These are phyloP conservation scores for Ascomycota sp. DNA, from an alignment of 2,329 filamentous ascomycete species.

Conservation along the genomic window DNA sequence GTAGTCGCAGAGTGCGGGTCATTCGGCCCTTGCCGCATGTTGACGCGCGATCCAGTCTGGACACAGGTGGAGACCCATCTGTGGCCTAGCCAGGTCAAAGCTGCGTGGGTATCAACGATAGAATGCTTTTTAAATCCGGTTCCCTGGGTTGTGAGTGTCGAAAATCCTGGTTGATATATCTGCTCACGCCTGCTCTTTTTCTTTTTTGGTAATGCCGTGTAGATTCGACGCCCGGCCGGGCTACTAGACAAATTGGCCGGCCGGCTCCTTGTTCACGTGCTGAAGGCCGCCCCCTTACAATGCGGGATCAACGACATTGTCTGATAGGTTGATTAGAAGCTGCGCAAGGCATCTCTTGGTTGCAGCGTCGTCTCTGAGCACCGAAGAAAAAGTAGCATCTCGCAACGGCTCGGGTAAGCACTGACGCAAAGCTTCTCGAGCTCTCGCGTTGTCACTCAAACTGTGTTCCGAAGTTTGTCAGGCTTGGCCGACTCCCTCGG, in stretches of 20 bases:
- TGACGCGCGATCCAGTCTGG: too few relatives aligned
- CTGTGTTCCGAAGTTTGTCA: conserved; percentile 22
- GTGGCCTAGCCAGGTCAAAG: not conserved
- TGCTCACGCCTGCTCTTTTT: not conserved
- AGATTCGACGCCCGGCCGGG: not conserved
- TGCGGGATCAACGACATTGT: conserved; percentile 44
- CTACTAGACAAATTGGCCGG: not conserved
- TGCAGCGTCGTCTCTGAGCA: conserved; percentile 86
- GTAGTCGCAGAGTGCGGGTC: too few relatives aligned
- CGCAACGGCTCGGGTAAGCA: conserved; percentile 96
- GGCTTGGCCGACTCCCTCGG: not conserved
- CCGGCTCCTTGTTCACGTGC: conserved; percentile 9
- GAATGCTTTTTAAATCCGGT: not conserved
- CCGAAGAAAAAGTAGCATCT: conserved; percentile 88
- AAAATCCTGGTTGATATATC: not conserved
- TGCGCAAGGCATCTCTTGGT: conserved; percentile 97
- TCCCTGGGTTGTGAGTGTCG: not conserved
- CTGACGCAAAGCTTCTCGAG: conserved; percentile 80
- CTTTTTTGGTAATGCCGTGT: not conserved
- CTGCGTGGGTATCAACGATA: not conserved
- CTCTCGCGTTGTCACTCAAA: conserved; percentile 85
- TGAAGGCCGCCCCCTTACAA: conserved; percentile 10
- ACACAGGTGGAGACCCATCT: too few relatives aligned
- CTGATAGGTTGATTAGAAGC: conserved; percentile 84
- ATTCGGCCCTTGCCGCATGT: not conserved